These are phyloP conservation scores for Fusarium nematophilum DNA, from an alignment of 2,329 filamentous ascomycete species.

Conservation along the genomic window DNA sequence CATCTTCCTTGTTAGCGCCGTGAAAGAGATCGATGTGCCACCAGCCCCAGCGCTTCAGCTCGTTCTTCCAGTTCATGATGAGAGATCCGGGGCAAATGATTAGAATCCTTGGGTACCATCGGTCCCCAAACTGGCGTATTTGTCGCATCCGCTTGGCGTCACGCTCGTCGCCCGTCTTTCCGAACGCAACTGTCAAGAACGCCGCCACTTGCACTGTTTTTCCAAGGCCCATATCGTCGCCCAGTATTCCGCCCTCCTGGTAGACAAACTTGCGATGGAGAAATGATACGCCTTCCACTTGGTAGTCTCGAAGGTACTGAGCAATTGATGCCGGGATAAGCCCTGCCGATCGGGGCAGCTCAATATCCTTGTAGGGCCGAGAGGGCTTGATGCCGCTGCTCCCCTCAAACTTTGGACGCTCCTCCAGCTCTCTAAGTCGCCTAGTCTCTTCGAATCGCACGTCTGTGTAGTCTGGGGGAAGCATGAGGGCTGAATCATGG, in stretches of 20 bases:
- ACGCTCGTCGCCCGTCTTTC: conserved; percentile 90
- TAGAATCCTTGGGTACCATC: conserved; percentile 82
- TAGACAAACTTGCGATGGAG: conserved; percentile 90
- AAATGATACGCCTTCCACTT: conserved; percentile 86
- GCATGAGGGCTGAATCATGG: conserved; percentile 74
- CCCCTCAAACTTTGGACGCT: conserved; percentile 75
- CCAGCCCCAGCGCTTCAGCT: conserved; percentile 92
- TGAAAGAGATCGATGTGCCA: conserved; percentile 91
- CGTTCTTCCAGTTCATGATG: conserved; percentile 90
- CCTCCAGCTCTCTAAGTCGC: conserved; percentile 57
- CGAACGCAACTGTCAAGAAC: conserved; percentile 90
- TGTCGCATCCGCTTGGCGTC: conserved; percentile 91
- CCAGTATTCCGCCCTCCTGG: conserved; percentile 89
- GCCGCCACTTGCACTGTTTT: conserved; percentile 97
- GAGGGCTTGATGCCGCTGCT: conserved; percentile 70
- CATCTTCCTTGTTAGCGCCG: conserved; percentile 73
- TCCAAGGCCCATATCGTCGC: conserved; percentile 97
- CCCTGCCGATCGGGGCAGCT: conserved; percentile 79
- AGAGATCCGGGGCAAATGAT: conserved; percentile 91
- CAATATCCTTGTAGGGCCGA: conserved; percentile 78
- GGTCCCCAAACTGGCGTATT: conserved; percentile 70
- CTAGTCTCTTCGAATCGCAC: conserved; percentile 72
- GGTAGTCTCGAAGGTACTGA: conserved; percentile 92
- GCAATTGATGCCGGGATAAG: conserved; percentile 89
- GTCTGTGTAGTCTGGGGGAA: conserved; percentile 82